Percentiles rank a stretch among this genome's conserved stretches.
Conservation (phyloP, 441 rosid genomes). For the Jatropha multifida region DNA sequence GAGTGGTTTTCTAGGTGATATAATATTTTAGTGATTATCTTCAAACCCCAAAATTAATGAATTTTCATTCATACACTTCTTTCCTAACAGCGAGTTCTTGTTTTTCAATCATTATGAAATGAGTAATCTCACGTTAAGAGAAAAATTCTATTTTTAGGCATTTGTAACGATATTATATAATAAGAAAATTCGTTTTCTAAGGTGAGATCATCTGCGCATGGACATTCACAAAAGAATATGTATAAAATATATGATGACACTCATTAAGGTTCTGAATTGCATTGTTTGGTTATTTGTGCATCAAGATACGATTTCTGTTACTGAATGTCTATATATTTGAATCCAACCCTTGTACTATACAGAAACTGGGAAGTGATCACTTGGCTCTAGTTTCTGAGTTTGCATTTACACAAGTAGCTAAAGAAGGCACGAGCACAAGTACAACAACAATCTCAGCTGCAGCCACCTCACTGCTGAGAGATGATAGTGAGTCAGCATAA, state of each 20-base stretch:
- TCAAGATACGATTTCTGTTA: no score
- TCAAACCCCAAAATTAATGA: no score
- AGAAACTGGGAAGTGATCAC: conserved; percentile 76
- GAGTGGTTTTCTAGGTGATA: no score
- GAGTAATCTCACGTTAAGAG: neutral
- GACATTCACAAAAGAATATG: no score
- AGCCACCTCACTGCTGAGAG: conserved; percentile 11
- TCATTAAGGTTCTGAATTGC: no score
- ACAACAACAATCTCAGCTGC: conserved; percentile 3
- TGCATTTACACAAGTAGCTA: conserved; percentile 31
- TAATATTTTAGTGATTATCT: no score
- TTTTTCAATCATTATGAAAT: neutral
- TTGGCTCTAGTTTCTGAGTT: conserved; percentile 67
- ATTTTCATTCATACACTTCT: no score
- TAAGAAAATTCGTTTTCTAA: neutral
- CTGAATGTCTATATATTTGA: neutral
- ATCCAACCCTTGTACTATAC: neutral
- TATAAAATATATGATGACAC: no score
- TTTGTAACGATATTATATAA: neutral
- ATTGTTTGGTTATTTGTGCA: no score
- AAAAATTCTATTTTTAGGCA: neutral
- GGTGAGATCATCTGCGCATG: neutral
- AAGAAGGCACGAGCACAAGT: conserved; percentile 13
- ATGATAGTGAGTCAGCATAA: neutral
- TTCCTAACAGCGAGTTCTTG: no score